Evolutionary conservation across 768 basidiomycete species (phyloP).

Genomic region (Clitopilus hobsonii): DNA sequence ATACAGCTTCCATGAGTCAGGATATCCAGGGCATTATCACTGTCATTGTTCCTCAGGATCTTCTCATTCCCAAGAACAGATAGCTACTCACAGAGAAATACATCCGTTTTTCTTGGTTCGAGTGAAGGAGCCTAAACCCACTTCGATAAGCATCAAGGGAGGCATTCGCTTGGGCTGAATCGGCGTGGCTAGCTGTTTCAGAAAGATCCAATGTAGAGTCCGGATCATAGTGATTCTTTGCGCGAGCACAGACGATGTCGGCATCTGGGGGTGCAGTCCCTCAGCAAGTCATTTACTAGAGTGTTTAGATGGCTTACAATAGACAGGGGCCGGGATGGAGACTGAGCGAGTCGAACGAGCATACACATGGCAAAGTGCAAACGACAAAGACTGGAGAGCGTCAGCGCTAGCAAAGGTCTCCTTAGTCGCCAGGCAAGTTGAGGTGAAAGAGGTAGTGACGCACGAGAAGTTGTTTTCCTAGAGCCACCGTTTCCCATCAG

Average conservation of each 20-base stretch:
- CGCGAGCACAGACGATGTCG: constrained; percentile 56
- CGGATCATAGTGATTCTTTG: constrained; percentile 79
- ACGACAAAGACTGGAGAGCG: constrained; percentile 60
- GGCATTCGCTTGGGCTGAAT: constrained; percentile 33
- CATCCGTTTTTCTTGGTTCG: constrained; percentile 47
- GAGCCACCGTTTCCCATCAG: not conserved
- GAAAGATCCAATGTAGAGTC: constrained; percentile 51
- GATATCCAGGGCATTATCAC: not conserved
- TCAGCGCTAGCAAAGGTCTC: constrained; percentile 35
- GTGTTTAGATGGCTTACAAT: constrained; percentile 62
- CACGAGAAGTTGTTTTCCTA: constrained; percentile 61
- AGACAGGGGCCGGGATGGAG: constrained; percentile 79
- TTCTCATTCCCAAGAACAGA: not conserved
- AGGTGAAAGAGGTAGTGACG: constrained; percentile 8
- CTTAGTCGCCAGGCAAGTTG: not conserved
- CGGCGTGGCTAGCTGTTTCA: constrained; percentile 49
- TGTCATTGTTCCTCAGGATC: not conserved
- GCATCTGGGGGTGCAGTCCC: no score
- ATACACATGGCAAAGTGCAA: constrained; percentile 52
- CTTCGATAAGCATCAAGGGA: constrained; percentile 44
- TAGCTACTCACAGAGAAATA: constrained; percentile 48
- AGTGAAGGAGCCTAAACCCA: constrained; percentile 54
- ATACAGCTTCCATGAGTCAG: no score
- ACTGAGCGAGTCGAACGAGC: constrained; percentile 78
- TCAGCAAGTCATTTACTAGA: no score